phyloP scores from a whole-genome alignment of 2,329 filamentous ascomycete genomes.

The Ramularia endophylla region DNA sequence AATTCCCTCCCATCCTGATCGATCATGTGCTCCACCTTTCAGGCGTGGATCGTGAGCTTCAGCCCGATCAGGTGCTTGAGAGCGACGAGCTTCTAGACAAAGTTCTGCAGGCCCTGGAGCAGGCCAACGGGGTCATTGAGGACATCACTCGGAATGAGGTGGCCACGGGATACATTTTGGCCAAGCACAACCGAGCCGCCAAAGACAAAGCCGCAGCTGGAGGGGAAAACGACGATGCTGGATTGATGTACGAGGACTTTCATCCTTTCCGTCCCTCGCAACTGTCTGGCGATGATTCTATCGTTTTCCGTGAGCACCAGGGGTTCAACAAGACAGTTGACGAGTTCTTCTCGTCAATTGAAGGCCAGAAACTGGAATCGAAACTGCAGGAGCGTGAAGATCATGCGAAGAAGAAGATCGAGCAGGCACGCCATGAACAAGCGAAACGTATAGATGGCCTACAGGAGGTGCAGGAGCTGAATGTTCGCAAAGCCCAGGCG shows the following conservation, averaged over 20 bases:
- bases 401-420: slow-evolving; percentile 73
- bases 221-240: slow-evolving; percentile 30
- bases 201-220: slow-evolving; percentile 17
- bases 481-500: slow-evolving; percentile 80
- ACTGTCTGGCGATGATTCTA: slow-evolving; percentile 60
- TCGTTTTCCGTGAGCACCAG: slow-evolving; percentile 68
- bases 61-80: slow-evolving; percentile 64
- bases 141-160: slow-evolving; percentile 60
- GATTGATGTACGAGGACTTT: slow-evolving; percentile 83
- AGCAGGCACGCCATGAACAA: slow-evolving; percentile 78
- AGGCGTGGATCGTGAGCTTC: slow-evolving; percentile 61
- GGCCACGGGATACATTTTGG: slow-evolving; percentile 82
- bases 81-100: slow-evolving; percentile 59
- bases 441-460: slow-evolving; percentile 77
- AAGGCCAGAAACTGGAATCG: slow-evolving; percentile 87
- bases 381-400: slow-evolving; percentile 75
- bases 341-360: slow-evolving; percentile 94
- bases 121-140: slow-evolving; percentile 64
- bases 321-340: slow-evolving; percentile 92
- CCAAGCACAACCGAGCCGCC: slow-evolving; percentile 47
- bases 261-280: slow-evolving; percentile 86
- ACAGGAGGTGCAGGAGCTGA: slow-evolving; percentile 72
- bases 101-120: slow-evolving; percentile 61
- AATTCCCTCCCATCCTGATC: slow-evolving; percentile 79
- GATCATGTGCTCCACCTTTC: slow-evolving; percentile 74